Evolutionary conservation across 495 filamentous ascomycete species (phyloP), one percentile per base, ranked within the genome.

Genomic region (Darksidea phi): DNA sequence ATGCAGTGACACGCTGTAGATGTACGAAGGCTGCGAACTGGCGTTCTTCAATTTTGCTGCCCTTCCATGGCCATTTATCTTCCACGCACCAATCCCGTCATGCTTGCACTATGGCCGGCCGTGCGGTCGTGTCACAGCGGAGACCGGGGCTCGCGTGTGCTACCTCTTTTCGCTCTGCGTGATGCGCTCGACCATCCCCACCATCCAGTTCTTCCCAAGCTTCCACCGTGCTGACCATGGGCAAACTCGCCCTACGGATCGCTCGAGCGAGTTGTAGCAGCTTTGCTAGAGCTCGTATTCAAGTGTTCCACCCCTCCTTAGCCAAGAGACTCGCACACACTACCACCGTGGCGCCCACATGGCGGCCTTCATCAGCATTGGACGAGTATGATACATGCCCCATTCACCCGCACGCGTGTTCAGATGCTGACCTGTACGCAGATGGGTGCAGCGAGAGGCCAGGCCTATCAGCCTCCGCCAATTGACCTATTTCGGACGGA

Each of bases 401-500:
- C 25, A 20, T 32, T 32, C 25, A 25, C 6, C 48, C n/a, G 13
- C 1, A 13, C 18, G 10, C 10, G 62, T 26, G 20, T 17, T 61
- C 54, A 54, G 54, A 63, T 65, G 72, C 20, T 43, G 41, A 43
- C 45, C 38, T 41, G 24, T 37, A 12, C 47, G 18, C 66, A 95
- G 90, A 79, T 97, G 89, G 88, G 91, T 94, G 41, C 84, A 87
- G 59, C 86, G 87, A 51, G 85, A 91, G 69, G 89, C 91, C 8
- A 81, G 89, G 25, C 90, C 92, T 0, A 95, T 97, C 69, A 91
- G 88, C 73, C 77, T 97, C 54, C 86, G 91, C 38, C 91, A 95
- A 72, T 81, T 99, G 66, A 97, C 94, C 69, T 95, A 97, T 66
- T 99, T 97, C 70, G 86, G 87, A 6, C 87, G 94, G 24, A 91